A percentile compares a stretch with the other conserved stretches of the same genome.
Evolutionary conservation across 805 yeast species (phyloP).

Genomic region (Kluyveromyces dobzhanskii): DNA sequence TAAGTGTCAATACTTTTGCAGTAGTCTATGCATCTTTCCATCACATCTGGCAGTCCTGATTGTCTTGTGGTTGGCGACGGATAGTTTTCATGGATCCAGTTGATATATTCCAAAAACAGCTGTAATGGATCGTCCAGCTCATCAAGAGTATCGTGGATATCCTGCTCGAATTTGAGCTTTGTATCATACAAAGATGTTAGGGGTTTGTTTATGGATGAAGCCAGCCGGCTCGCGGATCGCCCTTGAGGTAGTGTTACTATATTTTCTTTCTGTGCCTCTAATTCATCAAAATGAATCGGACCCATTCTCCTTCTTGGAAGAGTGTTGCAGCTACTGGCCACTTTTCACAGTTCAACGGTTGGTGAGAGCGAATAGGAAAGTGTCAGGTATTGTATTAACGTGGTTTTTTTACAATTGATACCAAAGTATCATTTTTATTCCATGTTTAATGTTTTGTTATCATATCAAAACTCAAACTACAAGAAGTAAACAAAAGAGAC

Average conservation of each 20-base stretch:
- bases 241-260: constrained; percentile 61
- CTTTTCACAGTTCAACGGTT: too few species aligned
- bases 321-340: too few species aligned
- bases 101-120: constrained; percentile 60
- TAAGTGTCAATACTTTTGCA: constrained; percentile 61
- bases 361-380: too few species aligned
- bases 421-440: too few species aligned
- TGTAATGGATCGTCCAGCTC: constrained; percentile 81
- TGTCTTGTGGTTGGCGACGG: constrained; percentile 55
- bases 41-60: constrained; percentile 53
- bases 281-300: constrained; percentile 29
- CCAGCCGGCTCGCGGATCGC: constrained; percentile 53
- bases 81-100: constrained; percentile 58
- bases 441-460: too few species aligned
- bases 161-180: constrained; percentile 40
- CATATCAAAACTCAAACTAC: too few species aligned
- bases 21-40: constrained; percentile 64
- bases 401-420: too few species aligned
- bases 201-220: constrained; percentile 30
- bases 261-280: constrained; percentile 69
- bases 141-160: constrained; percentile 38
- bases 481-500: too few species aligned
- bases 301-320: background rate
- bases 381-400: too few species aligned
- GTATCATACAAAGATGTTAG: constrained; percentile 22